Evolutionary conservation across 2,329 filamentous ascomycete species (phyloP), one percentile per base, ranked within the genome.

Genomic region (Fusarium sp.): DNA sequence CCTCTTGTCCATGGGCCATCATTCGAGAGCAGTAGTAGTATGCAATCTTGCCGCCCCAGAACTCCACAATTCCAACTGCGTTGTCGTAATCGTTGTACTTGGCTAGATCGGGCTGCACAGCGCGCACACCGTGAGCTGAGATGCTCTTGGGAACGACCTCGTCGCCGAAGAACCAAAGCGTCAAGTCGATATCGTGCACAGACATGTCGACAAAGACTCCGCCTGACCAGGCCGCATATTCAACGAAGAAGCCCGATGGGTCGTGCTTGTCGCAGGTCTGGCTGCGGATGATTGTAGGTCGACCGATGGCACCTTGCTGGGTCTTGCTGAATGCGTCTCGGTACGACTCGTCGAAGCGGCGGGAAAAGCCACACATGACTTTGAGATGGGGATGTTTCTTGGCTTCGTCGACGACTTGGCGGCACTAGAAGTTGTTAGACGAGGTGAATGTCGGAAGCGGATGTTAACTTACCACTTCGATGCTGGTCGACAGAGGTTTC

Each of bases 181-280:
- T 69, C 2, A 77, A 47, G 26, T 77, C 75, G 0, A 92, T 91
- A 72, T 92, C 89, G 78, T 91, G 89, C 71, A 91, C 87, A 40
- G 86, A 87, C 78, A 87, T 89, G 79, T 92, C 89, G 53, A 91
- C 89, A 67, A 92, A 91, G 72, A 91, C 90, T 5, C 89, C 89
- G 30, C 89, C 89, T 1, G 81, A 85, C 77, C 85, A 88, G 57
- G 87, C 80, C 3, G 89, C 87, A 75, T 91, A 91, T 13, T 83
- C 81, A 41, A 91, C 88, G 75, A 90, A 91, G 81, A 90, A 91
- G 28, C 89, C 89, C 0, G 82, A 82, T 0, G 87, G 86, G 64
- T 90, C 87, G 58, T 87, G 84, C 73, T 87, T 89, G 78, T 92
- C 89, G 75, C 88, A 90, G 0, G 89, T 91, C 75, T 91, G 89